A percentile compares a stretch with the other conserved stretches of the same genome.
Evolutionary conservation across 139 green algal genomes (phyloP).

Genomic region (Microglena sp.): DNA sequence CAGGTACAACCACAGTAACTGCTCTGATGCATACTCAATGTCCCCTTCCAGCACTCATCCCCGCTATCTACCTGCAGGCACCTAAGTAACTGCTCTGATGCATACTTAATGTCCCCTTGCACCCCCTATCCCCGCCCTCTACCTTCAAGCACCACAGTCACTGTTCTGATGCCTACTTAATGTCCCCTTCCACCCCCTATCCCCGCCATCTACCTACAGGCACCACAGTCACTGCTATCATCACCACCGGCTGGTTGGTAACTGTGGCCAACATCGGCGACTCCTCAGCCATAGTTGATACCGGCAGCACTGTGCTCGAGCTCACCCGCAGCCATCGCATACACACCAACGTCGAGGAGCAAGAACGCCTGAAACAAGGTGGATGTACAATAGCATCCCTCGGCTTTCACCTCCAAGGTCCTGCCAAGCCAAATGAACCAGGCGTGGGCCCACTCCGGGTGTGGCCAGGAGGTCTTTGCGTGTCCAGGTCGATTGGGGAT

Average conservation of each 20-base stretch:
- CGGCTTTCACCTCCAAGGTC: constrained; percentile 50
- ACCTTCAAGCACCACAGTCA: too few species aligned
- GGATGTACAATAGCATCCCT: constrained; percentile 51
- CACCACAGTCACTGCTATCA: constrained; percentile 33
- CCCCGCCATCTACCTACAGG: not conserved
- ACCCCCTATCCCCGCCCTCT: too few species aligned
- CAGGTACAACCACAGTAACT: too few species aligned
- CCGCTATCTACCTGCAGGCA: too few species aligned
- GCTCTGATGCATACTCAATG: too few species aligned
- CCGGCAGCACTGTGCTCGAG: constrained; percentile 37
- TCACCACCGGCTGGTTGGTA: constrained; percentile 61
- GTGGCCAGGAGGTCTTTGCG: constrained; percentile 84
- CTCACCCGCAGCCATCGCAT: constrained; percentile 41
- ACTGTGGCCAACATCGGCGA: constrained; percentile 81
- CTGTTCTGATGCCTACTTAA: too few species aligned
- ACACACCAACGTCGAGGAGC: constrained; percentile 27
- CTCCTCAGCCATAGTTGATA: constrained; percentile 71
- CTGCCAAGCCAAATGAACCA: constrained; percentile 40
- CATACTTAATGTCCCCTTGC: too few species aligned
- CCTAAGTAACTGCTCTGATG: too few species aligned
- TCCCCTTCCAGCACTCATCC: too few species aligned
- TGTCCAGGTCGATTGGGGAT: constrained; percentile 78
- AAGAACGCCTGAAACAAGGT: constrained; percentile 10
- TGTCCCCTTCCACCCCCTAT: too few species aligned
- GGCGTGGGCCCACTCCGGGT: constrained; percentile 78